These are phyloP conservation scores for Hymenoscyphus albidus DNA, from an alignment of 2,329 filamentous ascomycete genomes.

Conservation along the genomic window DNA sequence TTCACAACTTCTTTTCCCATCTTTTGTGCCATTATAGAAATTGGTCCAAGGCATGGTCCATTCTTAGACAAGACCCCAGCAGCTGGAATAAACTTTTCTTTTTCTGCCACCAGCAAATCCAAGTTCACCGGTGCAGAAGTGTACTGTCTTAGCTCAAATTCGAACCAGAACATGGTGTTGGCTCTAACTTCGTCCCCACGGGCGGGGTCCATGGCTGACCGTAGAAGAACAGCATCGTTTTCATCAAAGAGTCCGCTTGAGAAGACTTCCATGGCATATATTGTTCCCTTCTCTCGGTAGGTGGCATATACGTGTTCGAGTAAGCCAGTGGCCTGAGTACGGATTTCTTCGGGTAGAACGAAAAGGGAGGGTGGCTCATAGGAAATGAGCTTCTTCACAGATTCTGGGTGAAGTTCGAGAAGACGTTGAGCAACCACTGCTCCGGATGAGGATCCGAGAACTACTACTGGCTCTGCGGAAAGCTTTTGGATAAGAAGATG, in stretches of 20 bases:
- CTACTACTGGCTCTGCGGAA: constrained; percentile 11
- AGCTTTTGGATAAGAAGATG: constrained; percentile 20
- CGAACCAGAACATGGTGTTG: constrained; percentile 19
- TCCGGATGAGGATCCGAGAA: constrained; percentile 23
- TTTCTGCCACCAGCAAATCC: constrained; percentile 5
- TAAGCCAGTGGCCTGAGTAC: constrained; percentile 2
- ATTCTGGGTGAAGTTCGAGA: constrained; percentile 13
- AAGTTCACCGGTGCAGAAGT: constrained; percentile 8
- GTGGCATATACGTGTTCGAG: constrained; percentile 11
- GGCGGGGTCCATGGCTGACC: constrained; percentile 13
- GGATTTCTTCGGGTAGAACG: constrained; percentile 8
- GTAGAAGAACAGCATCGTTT: constrained; percentile 10
- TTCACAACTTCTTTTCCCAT: constrained; percentile 12
- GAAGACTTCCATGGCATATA: background rate
- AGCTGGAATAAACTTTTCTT: constrained; percentile 15
- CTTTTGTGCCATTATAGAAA: constrained; percentile 12
- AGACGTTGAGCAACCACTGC: constrained; percentile 19
- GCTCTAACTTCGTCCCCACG: constrained; percentile 16
- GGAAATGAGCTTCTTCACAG: constrained; percentile 8
- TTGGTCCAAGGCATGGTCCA: constrained; percentile 13
- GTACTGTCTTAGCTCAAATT: constrained; percentile 19
- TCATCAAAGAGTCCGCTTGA: background rate
- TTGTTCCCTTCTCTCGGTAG: constrained; percentile 11
- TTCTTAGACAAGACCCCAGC: constrained; percentile 7
- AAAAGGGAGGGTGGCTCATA: constrained; percentile 12